Conservation (phyloP, 2,329 filamentous ascomycete species). For the Diaporthe velutina region DNA sequence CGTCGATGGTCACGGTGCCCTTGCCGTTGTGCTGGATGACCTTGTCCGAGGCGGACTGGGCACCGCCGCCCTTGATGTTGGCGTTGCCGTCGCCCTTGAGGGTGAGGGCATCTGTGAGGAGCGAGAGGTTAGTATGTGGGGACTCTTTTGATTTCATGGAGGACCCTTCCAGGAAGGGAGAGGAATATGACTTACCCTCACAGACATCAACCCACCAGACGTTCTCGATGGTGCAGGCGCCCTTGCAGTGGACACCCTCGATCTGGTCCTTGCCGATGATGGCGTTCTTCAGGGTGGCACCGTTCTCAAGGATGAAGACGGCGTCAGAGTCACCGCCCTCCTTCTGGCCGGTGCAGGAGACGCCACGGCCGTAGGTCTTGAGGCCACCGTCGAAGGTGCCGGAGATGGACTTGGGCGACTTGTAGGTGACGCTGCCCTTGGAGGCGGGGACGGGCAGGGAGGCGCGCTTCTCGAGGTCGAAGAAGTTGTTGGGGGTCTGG, state of each 20-base stretch:
- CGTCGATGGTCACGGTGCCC: constrained; percentile 48
- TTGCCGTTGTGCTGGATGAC: constrained; percentile 54
- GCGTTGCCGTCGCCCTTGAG: constrained; percentile 51
- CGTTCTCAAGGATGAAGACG: constrained; percentile 63
- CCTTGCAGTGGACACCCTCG: constrained; percentile 63
- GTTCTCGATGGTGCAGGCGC: constrained; percentile 54
- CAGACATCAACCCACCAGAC: constrained; percentile 53
- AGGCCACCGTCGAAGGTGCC: constrained; percentile 50
- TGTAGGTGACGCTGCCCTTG: constrained; percentile 25
- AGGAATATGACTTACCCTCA: constrained; percentile 42
- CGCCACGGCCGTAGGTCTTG: constrained; percentile 42
- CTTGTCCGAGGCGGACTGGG: constrained; percentile 53
- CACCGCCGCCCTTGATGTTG: constrained; percentile 54
- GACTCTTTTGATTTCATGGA: neutral
- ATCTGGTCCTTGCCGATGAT: constrained; percentile 63
- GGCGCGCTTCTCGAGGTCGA: constrained; percentile 6
- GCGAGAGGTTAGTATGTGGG: neutral
- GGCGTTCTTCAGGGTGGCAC: constrained; percentile 64
- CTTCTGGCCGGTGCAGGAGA: constrained; percentile 39
- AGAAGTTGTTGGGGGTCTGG: constrained; percentile 28
- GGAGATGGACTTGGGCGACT: constrained; percentile 1
- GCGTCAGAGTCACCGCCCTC: constrained; percentile 51
- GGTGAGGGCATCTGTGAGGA: constrained; percentile 47
- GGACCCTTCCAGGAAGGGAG: neutral
- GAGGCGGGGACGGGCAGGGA: neutral